These are phyloP conservation scores for Phytophthora capsici DNA, from an alignment of 352 stramenopile genomes.

Conservation along the genomic window DNA sequence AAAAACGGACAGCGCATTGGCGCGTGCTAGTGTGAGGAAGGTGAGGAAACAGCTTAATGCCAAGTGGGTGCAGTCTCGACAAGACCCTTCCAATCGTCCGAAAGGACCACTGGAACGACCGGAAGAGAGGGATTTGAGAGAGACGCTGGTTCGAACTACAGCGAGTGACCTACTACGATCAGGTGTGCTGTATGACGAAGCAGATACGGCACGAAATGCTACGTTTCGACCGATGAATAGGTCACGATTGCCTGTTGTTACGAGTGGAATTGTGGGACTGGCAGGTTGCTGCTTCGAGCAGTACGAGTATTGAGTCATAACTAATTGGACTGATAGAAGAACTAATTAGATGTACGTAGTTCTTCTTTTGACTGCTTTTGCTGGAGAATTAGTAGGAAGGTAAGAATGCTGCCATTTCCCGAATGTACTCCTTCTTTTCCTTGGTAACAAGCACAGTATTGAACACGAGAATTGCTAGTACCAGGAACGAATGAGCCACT, in stretches of 20 bases:
- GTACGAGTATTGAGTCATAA: constrained; percentile 20
- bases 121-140: constrained; percentile 57
- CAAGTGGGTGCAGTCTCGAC: constrained; percentile 63
- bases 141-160: constrained; percentile 46
- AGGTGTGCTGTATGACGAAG: constrained; percentile 53
- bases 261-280: constrained; percentile 54
- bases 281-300: constrained; percentile 64
- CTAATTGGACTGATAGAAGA: background rate
- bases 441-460: constrained; percentile 33
- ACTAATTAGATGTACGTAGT: background rate
- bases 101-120: constrained; percentile 49
- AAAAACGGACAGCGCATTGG: constrained; percentile 28
- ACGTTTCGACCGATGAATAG: constrained; percentile 31
- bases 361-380: background rate
- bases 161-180: constrained; percentile 44
- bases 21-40: constrained; percentile 58
- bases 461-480: constrained; percentile 38
- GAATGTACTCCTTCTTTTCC: constrained; percentile 39
- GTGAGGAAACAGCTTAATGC: constrained; percentile 73
- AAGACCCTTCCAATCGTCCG: constrained; percentile 59
- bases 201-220: constrained; percentile 26
- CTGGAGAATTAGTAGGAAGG: constrained; percentile 35
- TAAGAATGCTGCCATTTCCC: constrained; percentile 43
- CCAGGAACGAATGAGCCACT: constrained; percentile 41
- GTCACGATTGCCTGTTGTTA: constrained; percentile 31